phyloP scores from a whole-genome alignment of 1,139 yeast species.

The Pichia norvegensis region DNA sequence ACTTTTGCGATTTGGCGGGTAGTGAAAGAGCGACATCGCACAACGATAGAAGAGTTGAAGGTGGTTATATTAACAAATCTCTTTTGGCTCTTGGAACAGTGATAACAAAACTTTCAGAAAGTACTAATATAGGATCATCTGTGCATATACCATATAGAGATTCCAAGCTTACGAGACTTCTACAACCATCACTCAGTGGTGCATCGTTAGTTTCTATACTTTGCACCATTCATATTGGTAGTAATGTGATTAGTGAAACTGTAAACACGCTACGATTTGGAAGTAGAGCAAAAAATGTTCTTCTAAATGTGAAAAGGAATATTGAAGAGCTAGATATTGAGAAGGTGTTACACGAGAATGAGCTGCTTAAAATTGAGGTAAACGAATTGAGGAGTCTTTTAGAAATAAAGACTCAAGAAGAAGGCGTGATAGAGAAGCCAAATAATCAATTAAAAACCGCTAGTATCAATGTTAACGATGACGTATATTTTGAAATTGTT shows the following conservation, averaged over 20 bases:
- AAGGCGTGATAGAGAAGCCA: constrained; percentile 2
- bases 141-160: constrained; percentile 84
- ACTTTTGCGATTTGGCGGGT: constrained; percentile 93
- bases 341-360: constrained; percentile 40
- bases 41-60: constrained; percentile 80
- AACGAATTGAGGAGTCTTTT: constrained; percentile 7
- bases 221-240: constrained; percentile 72
- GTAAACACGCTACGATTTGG: constrained; percentile 85
- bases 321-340: constrained; percentile 35
- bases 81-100: constrained; percentile 84
- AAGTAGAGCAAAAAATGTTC: constrained; percentile 82
- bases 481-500: constrained; percentile 38
- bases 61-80: constrained; percentile 85
- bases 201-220: constrained; percentile 77
- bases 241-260: constrained; percentile 62
- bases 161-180: constrained; percentile 76
- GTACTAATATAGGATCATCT: constrained; percentile 23
- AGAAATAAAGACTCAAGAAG: background rate
- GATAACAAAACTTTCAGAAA: constrained; percentile 63
- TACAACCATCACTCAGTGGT: constrained; percentile 91
- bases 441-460: background rate
- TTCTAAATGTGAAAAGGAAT: constrained; percentile 57
- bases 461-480: constrained; percentile 16
- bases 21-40: constrained; percentile 86
- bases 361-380: constrained; percentile 38